These are phyloP conservation scores for Cladosporium cucumerinum DNA, from an alignment of 2,329 filamentous ascomycete species.

Conservation along the genomic window DNA sequence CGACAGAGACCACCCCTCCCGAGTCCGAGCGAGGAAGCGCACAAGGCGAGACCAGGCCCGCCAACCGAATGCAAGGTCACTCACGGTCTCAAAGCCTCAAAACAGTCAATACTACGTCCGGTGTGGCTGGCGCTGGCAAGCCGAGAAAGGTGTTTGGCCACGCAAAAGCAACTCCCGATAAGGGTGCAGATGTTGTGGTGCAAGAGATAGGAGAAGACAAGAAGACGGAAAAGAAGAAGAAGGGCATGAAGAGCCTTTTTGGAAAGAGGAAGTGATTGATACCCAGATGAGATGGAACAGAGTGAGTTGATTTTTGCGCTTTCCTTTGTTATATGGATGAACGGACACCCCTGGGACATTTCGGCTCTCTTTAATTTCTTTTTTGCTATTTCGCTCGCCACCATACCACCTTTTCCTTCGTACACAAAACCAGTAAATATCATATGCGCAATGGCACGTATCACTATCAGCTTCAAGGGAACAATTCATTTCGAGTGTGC, in stretches of 20 bases:
- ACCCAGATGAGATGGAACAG: not conserved
- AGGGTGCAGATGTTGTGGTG: not conserved
- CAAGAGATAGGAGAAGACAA: not conserved
- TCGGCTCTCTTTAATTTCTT: not conserved
- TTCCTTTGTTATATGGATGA: not conserved
- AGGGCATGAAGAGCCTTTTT: slow-evolving; percentile 26
- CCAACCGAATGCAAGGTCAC: not conserved
- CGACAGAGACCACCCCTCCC: slow-evolving; percentile 25
- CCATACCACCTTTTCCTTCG: not conserved
- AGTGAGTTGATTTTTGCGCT: not conserved
- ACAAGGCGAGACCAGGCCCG: not conserved
- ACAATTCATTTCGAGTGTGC: not conserved
- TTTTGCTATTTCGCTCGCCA: not conserved
- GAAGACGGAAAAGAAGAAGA: slow-evolving; percentile 28
- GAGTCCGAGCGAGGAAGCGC: not conserved
- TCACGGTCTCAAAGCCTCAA: slow-evolving; percentile 3
- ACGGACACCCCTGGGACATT: not conserved
- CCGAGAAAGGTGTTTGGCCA: slow-evolving; percentile 31
- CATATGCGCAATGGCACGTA: not conserved
- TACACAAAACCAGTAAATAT: not conserved
- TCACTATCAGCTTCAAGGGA: not conserved
- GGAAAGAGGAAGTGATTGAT: slow-evolving; percentile 23
- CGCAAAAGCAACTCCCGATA: slow-evolving; percentile 14
- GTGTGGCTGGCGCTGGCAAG: slow-evolving; percentile 19
- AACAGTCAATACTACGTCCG: not conserved